A percentile compares a stretch with the other conserved stretches of the same genome.
Evolutionary conservation across 495 filamentous ascomycete species (phyloP).

Genomic region (Acidomyces sp.): DNA sequence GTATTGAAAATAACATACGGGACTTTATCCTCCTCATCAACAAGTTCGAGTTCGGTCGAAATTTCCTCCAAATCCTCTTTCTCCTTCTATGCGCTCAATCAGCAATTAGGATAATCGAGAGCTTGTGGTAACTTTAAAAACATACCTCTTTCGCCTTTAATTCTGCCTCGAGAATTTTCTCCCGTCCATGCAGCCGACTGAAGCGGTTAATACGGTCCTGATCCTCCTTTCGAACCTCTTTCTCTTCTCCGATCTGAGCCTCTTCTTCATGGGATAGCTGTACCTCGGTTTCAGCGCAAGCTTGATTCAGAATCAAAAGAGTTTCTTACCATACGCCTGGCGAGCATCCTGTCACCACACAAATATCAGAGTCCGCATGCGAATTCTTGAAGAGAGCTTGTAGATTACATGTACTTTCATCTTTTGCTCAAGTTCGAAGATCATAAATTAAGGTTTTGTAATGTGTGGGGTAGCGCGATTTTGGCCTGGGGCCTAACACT

Average conservation of each 20-base stretch:
- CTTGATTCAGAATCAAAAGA: neutral
- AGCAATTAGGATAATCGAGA: neutral
- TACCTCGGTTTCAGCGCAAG: neutral
- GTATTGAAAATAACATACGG: constrained; percentile 48
- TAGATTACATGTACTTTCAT: no score
- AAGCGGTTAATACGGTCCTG: constrained; percentile 99
- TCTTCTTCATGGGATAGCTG: constrained; percentile 93
- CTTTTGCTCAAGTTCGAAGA: no score
- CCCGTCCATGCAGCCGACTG: constrained; percentile 81
- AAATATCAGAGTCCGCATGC: no score
- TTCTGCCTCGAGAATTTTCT: constrained; percentile 63
- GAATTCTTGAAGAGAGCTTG: no score
- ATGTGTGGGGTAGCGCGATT: no score
- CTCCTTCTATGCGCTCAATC: constrained; percentile 73
- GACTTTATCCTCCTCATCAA: constrained; percentile 85
- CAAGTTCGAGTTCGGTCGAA: constrained; percentile 78
- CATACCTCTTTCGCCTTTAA: constrained; percentile 67
- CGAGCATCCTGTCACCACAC: constrained; percentile 17
- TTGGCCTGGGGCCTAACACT: no score
- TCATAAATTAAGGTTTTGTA: no score
- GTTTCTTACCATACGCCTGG: constrained; percentile 27
- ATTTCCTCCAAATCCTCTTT: constrained; percentile 96
- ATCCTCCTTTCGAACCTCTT: constrained; percentile 86
- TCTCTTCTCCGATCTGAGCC: constrained; percentile 57
- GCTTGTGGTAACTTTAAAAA: neutral